These are phyloP conservation scores for Phialophora tarda DNA, from an alignment of 2,329 filamentous ascomycete genomes.

Conservation along the genomic window DNA sequence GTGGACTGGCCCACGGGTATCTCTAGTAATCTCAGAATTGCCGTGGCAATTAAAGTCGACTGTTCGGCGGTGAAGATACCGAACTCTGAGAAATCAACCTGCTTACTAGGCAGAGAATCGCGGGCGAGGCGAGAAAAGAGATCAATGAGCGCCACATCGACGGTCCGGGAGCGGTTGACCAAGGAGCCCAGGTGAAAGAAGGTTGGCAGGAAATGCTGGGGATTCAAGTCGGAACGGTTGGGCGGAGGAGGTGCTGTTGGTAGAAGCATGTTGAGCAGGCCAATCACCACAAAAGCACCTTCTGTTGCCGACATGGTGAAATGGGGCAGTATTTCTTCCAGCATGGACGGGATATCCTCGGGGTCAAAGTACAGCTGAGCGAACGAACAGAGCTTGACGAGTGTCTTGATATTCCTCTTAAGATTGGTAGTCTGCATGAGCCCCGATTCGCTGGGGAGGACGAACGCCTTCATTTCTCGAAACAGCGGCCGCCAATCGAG, in stretches of 20 bases:
- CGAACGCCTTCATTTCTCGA: constrained; percentile 88
- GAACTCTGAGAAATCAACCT: constrained; percentile 81
- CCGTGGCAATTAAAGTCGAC: constrained; percentile 89
- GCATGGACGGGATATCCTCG: constrained; percentile 77
- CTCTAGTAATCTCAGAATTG: constrained; percentile 84
- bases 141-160: constrained; percentile 88
- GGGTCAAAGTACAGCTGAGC: constrained; percentile 93
- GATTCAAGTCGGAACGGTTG: constrained; percentile 75
- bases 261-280: constrained; percentile 82
- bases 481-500: constrained; percentile 94
- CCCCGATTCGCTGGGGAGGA: constrained; percentile 80
- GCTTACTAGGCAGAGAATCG: constrained; percentile 75
- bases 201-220: constrained; percentile 86
- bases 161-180: constrained; percentile 83
- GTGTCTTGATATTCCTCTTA: constrained; percentile 71
- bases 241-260: constrained; percentile 80
- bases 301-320: constrained; percentile 94
- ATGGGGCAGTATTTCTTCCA: constrained; percentile 80
- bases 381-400: constrained; percentile 89
- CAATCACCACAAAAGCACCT: constrained; percentile 90
- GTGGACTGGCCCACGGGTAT: constrained; percentile 96
- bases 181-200: constrained; percentile 97
- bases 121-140: constrained; percentile 84
- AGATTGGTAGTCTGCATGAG: constrained; percentile 66
- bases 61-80: constrained; percentile 93